Base-by-base conservation (phyloP, 1,284 basidiomycete genomes). In the Abortiporus biennis region DNA sequence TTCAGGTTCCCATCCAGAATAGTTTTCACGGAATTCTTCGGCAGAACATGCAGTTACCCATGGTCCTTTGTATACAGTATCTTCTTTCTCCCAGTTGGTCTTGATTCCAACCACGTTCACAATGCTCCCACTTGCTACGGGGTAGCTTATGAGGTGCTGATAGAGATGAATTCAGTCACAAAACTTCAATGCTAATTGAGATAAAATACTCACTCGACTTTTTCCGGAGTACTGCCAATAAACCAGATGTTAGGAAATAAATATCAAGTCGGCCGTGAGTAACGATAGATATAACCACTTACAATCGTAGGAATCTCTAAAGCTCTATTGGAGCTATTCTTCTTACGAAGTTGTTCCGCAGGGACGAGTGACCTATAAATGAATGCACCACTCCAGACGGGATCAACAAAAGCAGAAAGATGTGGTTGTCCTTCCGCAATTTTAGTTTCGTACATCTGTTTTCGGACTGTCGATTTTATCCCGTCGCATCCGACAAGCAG, bases 401-500 rank as follows among this genome's bases (percentile, higher is more conserved):
- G 66, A 13, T 66, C 57, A 23, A 61, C 51, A 36, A 45, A 48
- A 17, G 52, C 49, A 21, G 47, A 45, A 41, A 48, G 17, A 3
- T 47, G 34, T 2, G 35, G 36, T 24, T 11, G 32, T 36, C 12
- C 34, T 11, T 31, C 21, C 19, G 27, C 6, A 19, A 13, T 44
- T 16, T 42, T 30, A 1, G 44, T 17, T 11, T 46, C 37, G 9
- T 47, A 55, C 50, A 75, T 56, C 6, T 48, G 46, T 22, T 48
- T 44, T 24, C 73, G 64, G 5, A 72, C 67, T 5, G 55, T 57
- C 0, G 72, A 76, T 46, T 70, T 74, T 34, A 76, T 53, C 4
- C 70, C 71, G 44, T 73, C 70, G 6, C 65, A 63, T 4, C 70
- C 73, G 22, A 76, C 54, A 5, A 76, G 59, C 11, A 74, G 36